Percentiles rank a stretch among this genome's conserved stretches.
phyloP scores from a whole-genome alignment of 176 grass and related monocot species.

The Alopecurus myosuroides region DNA sequence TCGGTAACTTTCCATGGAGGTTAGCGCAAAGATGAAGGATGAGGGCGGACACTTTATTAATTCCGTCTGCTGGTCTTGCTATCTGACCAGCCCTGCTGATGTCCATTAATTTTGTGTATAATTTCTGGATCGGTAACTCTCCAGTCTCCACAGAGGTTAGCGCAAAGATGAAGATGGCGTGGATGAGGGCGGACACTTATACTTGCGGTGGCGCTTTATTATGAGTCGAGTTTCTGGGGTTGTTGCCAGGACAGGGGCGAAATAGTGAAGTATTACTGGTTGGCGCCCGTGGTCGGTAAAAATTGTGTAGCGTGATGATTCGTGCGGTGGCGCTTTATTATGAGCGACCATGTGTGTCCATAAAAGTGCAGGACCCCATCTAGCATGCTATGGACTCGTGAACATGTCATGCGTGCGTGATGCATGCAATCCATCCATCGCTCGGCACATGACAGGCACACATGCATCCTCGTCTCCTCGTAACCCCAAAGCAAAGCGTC shows the following conservation, averaged over 20 bases:
- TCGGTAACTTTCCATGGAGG: background rate
- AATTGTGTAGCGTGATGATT: constrained; percentile 1
- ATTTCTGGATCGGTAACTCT: background rate
- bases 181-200: background rate
- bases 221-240: too few species aligned
- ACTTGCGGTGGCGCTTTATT: constrained; percentile 18
- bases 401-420: background rate
- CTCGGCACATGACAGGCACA: too few species aligned
- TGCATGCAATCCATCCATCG: background rate
- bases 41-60: background rate
- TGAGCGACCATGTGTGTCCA: constrained; percentile 10
- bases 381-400: background rate
- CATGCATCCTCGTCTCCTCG: background rate
- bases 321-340: constrained; percentile 19
- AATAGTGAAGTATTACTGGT: too few species aligned
- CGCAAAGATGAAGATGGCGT: background rate
- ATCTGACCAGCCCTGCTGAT: too few species aligned
- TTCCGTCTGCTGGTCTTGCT: too few species aligned
- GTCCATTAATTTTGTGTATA: too few species aligned
- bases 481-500: background rate
- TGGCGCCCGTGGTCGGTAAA: too few species aligned
- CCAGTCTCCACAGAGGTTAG: background rate
- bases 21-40: background rate
- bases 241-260: too few species aligned
- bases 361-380: constrained; percentile 19